Percentiles rank a stretch among this genome's conserved stretches.
Conservation (phyloP, 805 yeast species). For the Blastobotrys mokoenaii region DNA sequence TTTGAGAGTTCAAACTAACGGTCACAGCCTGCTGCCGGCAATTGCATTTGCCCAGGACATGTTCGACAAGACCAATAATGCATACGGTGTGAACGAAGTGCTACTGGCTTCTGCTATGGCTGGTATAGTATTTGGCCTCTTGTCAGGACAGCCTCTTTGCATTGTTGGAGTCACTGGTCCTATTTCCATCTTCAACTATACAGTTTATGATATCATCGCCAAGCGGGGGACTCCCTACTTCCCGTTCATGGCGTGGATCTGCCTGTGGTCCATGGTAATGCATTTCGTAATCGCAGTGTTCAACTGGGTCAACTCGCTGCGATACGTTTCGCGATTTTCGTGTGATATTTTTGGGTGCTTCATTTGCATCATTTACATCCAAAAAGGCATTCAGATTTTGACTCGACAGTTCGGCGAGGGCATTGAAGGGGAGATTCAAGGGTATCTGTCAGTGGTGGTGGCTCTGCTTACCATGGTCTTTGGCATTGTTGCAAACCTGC, state of each 20-base stretch:
- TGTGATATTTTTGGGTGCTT: constrained; percentile 93
- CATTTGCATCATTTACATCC: constrained; percentile 78
- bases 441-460: constrained; percentile 67
- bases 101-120: constrained; percentile 77
- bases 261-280: constrained; percentile 80
- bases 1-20: not conserved
- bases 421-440: constrained; percentile 32
- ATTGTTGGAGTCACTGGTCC: constrained; percentile 98
- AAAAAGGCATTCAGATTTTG: constrained; percentile 82
- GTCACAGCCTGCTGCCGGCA: constrained; percentile 58
- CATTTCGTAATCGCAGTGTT: constrained; percentile 65
- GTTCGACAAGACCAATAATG: constrained; percentile 82
- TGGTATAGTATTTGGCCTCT: constrained; percentile 78
- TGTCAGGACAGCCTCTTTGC: constrained; percentile 87
- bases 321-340: constrained; percentile 68
- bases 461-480: constrained; percentile 68
- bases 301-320: constrained; percentile 59
- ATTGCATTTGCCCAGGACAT: constrained; percentile 94
- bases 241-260: constrained; percentile 94
- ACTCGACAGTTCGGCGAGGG: constrained; percentile 52
- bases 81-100: constrained; percentile 90
- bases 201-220: constrained; percentile 64
- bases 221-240: constrained; percentile 51
- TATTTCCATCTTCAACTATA: constrained; percentile 81
- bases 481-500: constrained; percentile 53